These are phyloP conservation scores for Streptanthus diversifolius DNA, from an alignment of 345 rosid genomes.

Conservation along the genomic window DNA sequence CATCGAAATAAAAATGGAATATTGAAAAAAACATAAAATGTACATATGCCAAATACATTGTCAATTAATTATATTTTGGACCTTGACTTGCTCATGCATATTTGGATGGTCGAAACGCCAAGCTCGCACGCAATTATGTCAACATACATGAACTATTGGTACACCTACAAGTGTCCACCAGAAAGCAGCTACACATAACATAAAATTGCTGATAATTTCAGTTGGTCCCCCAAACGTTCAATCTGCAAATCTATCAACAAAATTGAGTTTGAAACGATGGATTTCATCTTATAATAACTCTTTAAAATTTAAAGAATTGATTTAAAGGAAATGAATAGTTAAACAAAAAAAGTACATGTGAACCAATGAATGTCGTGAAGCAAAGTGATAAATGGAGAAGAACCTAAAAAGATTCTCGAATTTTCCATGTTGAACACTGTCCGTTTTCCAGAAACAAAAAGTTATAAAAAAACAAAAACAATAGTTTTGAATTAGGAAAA, in stretches of 20 bases:
- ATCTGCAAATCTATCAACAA: background rate
- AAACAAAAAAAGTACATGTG: conserved; percentile 11
- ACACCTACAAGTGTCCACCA: conserved; percentile 10
- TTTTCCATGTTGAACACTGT: conserved; percentile 14
- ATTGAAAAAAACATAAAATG: background rate
- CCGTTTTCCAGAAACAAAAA: conserved; percentile 22
- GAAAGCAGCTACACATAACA: conserved; percentile 1
- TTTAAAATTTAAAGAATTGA: too few species aligned
- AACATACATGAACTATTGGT: background rate
- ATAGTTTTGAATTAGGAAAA: background rate
- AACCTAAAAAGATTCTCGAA: conserved; percentile 29
- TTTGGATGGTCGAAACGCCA: conserved; percentile 18
- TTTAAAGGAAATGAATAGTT: background rate
- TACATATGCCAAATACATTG: background rate
- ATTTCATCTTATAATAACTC: background rate
- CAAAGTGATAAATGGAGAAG: conserved; percentile 33
- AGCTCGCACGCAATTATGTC: background rate
- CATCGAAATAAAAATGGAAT: background rate
- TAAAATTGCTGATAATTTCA: conserved; percentile 8
- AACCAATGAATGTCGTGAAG: conserved; percentile 32
- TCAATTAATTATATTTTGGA: background rate
- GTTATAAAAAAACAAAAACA: background rate
- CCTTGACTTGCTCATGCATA: conserved; percentile 15
- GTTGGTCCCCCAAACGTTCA: background rate
- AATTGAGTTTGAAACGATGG: background rate